Conservation (phyloP, 192 early-diverging fungal species). For the Coemansia sp. region DNA sequence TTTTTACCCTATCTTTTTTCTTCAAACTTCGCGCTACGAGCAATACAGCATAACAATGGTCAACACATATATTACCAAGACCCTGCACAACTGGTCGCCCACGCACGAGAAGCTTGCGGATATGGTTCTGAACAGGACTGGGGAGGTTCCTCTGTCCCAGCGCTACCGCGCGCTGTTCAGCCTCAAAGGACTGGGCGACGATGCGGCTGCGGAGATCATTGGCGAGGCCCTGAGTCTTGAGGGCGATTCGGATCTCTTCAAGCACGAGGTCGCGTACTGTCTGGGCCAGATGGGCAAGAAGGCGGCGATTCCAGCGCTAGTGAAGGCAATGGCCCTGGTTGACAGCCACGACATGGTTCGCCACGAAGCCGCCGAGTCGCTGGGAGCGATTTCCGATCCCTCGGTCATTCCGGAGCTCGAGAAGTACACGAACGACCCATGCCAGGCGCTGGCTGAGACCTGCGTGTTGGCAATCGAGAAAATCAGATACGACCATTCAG, state of each 20-base stretch:
- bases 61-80: constrained; percentile 49
- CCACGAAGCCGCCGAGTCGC: constrained; percentile 96
- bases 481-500: constrained; percentile 75
- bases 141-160: constrained; percentile 70
- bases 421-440: constrained; percentile 71
- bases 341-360: constrained; percentile 91
- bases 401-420: constrained; percentile 70
- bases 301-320: constrained; percentile 70
- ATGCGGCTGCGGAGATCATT: constrained; percentile 79
- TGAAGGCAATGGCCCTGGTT: constrained; percentile 64
- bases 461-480: constrained; percentile 86
- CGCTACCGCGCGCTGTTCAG: constrained; percentile 94
- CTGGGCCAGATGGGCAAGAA: constrained; percentile 92
- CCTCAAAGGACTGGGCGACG: constrained; percentile 77
- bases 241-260: constrained; percentile 85
- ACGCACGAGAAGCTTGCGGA: constrained; percentile 66
- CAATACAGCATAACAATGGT: constrained; percentile 27
- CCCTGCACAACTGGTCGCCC: constrained; percentile 39
- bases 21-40: neutral
- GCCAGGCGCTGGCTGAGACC: constrained; percentile 79
- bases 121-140: constrained; percentile 62
- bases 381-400: constrained; percentile 86
- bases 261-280: constrained; percentile 96
- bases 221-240: constrained; percentile 68
- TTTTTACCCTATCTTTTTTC: neutral